Conservation (phyloP, 2,329 filamentous ascomycete species). For the Penicillium sp. region DNA sequence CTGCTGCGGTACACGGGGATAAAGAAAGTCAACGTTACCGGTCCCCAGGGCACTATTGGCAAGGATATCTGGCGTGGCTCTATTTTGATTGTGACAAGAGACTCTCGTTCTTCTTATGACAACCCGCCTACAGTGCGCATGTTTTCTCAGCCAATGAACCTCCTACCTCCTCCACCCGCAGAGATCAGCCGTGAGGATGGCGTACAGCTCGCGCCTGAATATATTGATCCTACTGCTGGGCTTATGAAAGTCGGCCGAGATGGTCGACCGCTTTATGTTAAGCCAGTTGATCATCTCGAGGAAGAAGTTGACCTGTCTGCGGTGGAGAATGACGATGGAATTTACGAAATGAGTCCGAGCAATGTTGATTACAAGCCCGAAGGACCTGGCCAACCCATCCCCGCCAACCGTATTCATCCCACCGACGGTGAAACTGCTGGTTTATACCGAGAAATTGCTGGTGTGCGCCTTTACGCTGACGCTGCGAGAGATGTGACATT, state of each 20-base stretch:
- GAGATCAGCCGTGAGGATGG: slow-evolving; percentile 63
- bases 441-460: slow-evolving; percentile 80
- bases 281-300: slow-evolving; percentile 82
- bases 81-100: slow-evolving; percentile 91
- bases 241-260: slow-evolving; percentile 81
- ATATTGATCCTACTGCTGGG: slow-evolving; percentile 86
- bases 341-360: slow-evolving; percentile 70
- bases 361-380: slow-evolving; percentile 43
- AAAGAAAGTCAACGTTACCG: slow-evolving; percentile 52
- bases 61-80: slow-evolving; percentile 89
- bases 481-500: slow-evolving; percentile 86
- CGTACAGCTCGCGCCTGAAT: slow-evolving; percentile 67
- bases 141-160: slow-evolving; percentile 82
- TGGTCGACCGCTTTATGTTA: slow-evolving; percentile 83
- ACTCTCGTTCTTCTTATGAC: slow-evolving; percentile 80
- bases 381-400: slow-evolving; percentile 42
- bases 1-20: slow-evolving; percentile 88
- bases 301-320: slow-evolving; percentile 76
- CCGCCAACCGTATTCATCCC: slow-evolving; percentile 48
- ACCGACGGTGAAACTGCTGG: slow-evolving; percentile 76
- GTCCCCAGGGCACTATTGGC: slow-evolving; percentile 47
- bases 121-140: slow-evolving; percentile 74
- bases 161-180: slow-evolving; percentile 74
- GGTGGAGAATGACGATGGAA: slow-evolving; percentile 75
- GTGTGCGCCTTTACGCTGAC: slow-evolving; percentile 79